phyloP scores from a whole-genome alignment of 2,329 filamentous ascomycete genomes.

The Cytospora piceae region DNA sequence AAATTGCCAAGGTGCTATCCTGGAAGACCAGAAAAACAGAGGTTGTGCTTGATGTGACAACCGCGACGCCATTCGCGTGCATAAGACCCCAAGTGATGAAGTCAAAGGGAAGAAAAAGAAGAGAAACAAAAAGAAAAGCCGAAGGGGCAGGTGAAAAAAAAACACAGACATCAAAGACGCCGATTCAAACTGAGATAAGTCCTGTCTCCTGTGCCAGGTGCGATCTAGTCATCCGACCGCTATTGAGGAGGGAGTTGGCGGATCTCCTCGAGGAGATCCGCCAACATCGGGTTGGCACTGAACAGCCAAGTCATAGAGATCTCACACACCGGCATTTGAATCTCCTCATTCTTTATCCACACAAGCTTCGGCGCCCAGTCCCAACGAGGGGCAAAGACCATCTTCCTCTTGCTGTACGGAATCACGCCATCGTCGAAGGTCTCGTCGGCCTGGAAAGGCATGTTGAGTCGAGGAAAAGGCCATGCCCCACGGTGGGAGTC shows the following conservation, averaged over 20 bases:
- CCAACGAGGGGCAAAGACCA: conserved; percentile 11
- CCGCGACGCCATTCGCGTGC: background rate
- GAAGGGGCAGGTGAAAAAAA: background rate
- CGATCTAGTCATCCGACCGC: background rate
- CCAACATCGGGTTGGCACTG: background rate
- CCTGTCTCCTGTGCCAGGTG: background rate
- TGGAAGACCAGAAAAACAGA: no score
- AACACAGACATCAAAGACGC: no score
- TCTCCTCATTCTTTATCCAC: background rate
- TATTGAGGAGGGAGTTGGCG: background rate
- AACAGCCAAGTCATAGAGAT: background rate
- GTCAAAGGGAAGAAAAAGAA: background rate
- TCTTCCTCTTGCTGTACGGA: conserved; percentile 11
- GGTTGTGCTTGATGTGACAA: background rate
- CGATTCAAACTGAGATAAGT: background rate
- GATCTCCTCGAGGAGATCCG: background rate
- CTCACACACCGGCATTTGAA: background rate
- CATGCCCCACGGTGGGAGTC: background rate
- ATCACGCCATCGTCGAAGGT: background rate
- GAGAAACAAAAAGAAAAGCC: background rate
- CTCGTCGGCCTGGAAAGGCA: conserved; percentile 1
- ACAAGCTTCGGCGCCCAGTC: conserved; percentile 13
- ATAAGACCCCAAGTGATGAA: background rate
- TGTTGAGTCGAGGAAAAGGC: conserved; percentile 15
- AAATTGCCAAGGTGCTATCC: no score